Evolutionary conservation across 352 stramenopile genomes (phyloP).

Genomic region (Thalassiosira ordinaria): DNA sequence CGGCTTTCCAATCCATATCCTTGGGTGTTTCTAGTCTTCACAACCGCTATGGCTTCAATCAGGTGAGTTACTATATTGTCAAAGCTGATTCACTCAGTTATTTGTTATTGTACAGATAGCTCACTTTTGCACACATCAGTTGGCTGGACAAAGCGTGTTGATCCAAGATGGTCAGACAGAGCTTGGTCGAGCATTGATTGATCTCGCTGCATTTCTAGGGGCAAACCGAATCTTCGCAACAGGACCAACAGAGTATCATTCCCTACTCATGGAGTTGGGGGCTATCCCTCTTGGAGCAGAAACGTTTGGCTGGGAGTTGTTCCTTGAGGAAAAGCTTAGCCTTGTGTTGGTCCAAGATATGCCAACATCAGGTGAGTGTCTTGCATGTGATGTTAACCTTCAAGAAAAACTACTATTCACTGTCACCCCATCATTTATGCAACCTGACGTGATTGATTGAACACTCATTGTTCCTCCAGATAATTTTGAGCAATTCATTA

Average conservation of each 20-base stretch:
- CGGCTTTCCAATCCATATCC: conserved; percentile 56
- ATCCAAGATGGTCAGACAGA: conserved; percentile 56
- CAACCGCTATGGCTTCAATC: conserved; percentile 50
- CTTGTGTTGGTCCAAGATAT: conserved; percentile 51
- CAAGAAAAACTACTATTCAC: neutral
- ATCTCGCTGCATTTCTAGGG: conserved; percentile 39
- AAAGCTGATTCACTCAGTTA: too few relatives aligned
- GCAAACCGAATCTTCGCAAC: conserved; percentile 55
- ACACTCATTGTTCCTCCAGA: too few relatives aligned
- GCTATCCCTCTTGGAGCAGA: conserved; percentile 38
- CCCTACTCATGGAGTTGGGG: conserved; percentile 22
- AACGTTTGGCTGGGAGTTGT: conserved; percentile 55
- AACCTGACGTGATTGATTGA: too few relatives aligned
- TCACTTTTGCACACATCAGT: too few relatives aligned
- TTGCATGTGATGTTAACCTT: neutral
- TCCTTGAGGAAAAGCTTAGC: conserved; percentile 42
- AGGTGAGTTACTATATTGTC: too few relatives aligned
- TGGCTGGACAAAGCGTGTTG: conserved; percentile 44
- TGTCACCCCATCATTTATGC: neutral
- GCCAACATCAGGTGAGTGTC: conserved; percentile 21
- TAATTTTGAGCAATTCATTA: conserved; percentile 48
- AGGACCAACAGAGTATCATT: conserved; percentile 39
- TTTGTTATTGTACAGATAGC: too few relatives aligned
- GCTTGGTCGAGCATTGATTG: conserved; percentile 50
- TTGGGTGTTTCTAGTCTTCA: conserved; percentile 28